Evolutionary conservation across 2,329 filamentous ascomycete species (phyloP).

Genomic region (Zasmidium angulare): DNA sequence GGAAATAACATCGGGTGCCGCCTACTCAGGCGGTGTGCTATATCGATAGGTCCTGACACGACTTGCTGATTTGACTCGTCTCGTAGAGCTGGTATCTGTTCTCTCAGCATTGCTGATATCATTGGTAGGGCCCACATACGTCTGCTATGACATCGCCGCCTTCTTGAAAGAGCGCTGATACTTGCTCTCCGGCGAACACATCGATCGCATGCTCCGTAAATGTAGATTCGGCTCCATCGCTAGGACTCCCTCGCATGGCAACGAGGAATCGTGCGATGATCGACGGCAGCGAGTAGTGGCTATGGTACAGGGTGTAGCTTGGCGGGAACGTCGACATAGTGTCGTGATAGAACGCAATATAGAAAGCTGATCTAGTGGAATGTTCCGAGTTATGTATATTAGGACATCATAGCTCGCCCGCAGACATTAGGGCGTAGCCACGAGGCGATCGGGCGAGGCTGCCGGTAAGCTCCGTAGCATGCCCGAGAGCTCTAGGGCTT

Average conservation of each 20-base stretch:
- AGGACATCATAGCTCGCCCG: not conserved
- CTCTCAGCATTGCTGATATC: not conserved
- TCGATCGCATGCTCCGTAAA: not conserved
- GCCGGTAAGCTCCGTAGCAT: not conserved
- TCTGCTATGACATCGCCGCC: not conserved
- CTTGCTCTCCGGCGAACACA: not conserved
- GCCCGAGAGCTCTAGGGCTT: not conserved
- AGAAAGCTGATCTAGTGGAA: too few relatives aligned
- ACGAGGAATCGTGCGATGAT: not conserved
- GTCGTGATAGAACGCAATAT: too few relatives aligned
- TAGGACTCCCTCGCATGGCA: not conserved
- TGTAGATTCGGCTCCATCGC: not conserved
- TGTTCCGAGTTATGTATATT: too few relatives aligned
- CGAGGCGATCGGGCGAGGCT: not conserved
- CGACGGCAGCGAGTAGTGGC: not conserved
- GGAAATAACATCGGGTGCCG: not conserved
- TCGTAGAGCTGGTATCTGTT: not conserved
- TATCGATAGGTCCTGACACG: not conserved
- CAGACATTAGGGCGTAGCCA: not conserved
- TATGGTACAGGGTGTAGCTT: not conserved
- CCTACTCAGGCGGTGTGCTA: not conserved
- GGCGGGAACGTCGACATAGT: too few relatives aligned
- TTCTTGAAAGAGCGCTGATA: not conserved
- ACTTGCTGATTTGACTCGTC: not conserved
- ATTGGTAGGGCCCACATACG: not conserved